Evolutionary conservation across 2,329 filamentous ascomycete species (phyloP), one percentile per base, ranked within the genome.

Genomic region (Trichoderma brevicompactum): DNA sequence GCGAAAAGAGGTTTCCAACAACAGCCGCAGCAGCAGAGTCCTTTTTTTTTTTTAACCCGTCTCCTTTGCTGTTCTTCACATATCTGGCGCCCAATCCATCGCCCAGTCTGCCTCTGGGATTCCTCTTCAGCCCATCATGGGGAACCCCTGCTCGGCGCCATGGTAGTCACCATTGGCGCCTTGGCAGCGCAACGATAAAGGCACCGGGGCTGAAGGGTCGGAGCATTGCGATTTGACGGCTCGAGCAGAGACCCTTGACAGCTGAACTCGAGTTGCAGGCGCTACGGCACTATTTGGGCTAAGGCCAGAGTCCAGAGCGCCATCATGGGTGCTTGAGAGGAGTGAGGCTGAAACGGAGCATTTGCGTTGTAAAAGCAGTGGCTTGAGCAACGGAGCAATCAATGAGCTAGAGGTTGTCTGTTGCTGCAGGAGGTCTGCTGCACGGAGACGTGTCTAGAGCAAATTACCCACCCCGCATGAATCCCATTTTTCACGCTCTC

Each of bases 331-430:
- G 23, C 23, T 32, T 28, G 6, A n/a, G 38, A 53, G 32, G 49
- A 23, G 41, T 54, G 49, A 63, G 60, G 60, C 60, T 63, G 60
- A 63, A 63, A 63, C 60, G 48, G 48, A 53, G 60, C 28, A n/a
- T 36, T 63, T 41, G 23, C n/a, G 38, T 46, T 19, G 46, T n/a
- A 44, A 50, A 23, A 23, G 44, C 12, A 10, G 36, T 38, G 36
- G 36, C 36, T 34, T 50, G 23, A 23, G 12, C n/a, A 36, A 53
- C 19, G 36, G 52, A 15, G 52, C 12, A 19, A n/a, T 8, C 23
- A 10, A 38, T 10, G 36, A 7, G 36, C 23, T 28, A n/a, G 23
- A 44, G 38, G 53, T 12, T 40, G 56, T 28, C 36, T 54, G 7
- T 53, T 48, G 19, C 15, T 46, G 10, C 15, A 23, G 6, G 5